Conservation (phyloP, 805 yeast species). For the Yarrowia sp. region DNA sequence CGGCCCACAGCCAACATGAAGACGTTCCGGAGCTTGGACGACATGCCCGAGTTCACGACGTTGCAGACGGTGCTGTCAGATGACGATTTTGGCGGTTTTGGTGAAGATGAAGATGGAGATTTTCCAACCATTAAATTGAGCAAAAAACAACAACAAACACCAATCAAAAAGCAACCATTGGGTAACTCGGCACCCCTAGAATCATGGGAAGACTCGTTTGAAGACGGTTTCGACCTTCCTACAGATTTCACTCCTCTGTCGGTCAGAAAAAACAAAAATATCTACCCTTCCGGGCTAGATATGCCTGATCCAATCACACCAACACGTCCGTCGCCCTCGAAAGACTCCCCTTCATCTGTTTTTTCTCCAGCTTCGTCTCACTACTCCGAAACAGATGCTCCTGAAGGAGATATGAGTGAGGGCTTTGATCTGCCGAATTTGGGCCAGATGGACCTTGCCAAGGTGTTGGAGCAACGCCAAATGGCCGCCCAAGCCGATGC, state of each 20-base stretch:
- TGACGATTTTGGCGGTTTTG: neutral
- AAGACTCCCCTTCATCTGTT: neutral
- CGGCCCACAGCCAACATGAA: neutral
- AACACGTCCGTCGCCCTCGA: neutral
- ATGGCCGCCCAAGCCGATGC: constrained; percentile 2
- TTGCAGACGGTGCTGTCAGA: constrained; percentile 16
- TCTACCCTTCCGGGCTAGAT: constrained; percentile 11
- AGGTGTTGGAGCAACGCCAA: constrained; percentile 2
- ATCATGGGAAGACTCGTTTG: constrained; percentile 1
- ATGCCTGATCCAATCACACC: constrained; percentile 1
- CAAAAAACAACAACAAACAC: neutral
- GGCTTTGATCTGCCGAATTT: constrained; percentile 16
- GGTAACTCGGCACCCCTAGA: neutral
- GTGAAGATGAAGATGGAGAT: neutral
- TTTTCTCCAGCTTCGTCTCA: constrained; percentile 9
- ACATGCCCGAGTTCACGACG: constrained; percentile 13
- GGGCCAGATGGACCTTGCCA: neutral
- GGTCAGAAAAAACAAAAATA: neutral
- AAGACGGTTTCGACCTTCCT: constrained; percentile 19
- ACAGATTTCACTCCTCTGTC: constrained; percentile 11
- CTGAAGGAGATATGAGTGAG: constrained; percentile 21
- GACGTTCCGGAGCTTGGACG: constrained; percentile 1
- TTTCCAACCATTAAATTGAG: neutral
- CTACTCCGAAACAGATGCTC: constrained; percentile 18
- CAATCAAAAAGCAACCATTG: neutral